Percentiles rank a stretch among this genome's conserved stretches.
phyloP scores from a whole-genome alignment of 208 protist species.

The Acanthamoeba castellanii region DNA sequence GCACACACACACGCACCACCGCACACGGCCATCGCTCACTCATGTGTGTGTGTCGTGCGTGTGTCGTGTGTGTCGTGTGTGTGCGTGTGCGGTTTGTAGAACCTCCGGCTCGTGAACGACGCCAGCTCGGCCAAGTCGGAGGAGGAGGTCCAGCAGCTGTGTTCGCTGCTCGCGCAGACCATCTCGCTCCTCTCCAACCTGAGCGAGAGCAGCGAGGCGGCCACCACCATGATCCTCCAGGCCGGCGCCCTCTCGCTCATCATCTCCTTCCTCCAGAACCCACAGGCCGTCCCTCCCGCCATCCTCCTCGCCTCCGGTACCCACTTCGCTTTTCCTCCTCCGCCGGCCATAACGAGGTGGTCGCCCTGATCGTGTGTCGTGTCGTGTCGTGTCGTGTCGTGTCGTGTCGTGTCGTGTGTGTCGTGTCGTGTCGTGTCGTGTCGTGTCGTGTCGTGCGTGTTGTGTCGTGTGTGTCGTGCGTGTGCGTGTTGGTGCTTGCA shows the following conservation, averaged over 20 bases:
- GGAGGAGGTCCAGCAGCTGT: conserved; percentile 29
- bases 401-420: too few species aligned
- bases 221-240: conserved; percentile 54
- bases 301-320: conserved; percentile 42
- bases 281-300: background rate
- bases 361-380: too few species aligned
- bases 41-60: background rate
- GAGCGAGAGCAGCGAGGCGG: conserved; percentile 38
- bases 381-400: too few species aligned
- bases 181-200: conserved; percentile 45
- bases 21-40: background rate
- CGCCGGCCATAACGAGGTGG: background rate
- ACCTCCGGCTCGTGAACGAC: background rate
- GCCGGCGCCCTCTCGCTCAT: conserved; percentile 29
- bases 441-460: too few species aligned
- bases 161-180: conserved; percentile 26
- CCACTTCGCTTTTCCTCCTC: background rate
- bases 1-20: background rate
- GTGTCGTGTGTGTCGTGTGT: background rate
- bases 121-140: background rate
- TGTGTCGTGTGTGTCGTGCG: too few species aligned
- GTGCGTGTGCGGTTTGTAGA: background rate
- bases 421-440: too few species aligned
- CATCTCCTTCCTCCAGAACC: conserved; percentile 58
- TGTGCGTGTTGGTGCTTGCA: background rate